phyloP scores from a whole-genome alignment of 108 stramenopile species.

The Cyclotella atomus region DNA sequence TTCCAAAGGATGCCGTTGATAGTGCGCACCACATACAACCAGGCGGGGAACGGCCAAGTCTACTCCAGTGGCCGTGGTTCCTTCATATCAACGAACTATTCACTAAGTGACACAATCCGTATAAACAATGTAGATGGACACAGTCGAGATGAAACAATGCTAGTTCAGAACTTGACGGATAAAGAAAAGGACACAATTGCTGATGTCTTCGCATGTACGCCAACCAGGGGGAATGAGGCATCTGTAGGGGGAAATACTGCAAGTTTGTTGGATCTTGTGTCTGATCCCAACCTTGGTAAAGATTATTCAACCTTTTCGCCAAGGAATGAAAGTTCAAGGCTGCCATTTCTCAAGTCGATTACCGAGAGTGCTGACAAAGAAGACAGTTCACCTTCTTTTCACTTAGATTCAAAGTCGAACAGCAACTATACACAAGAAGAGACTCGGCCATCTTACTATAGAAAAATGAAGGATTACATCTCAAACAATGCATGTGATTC shows the following conservation, averaged over 20 bases:
- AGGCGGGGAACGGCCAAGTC: too few relatives aligned
- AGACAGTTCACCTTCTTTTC: neutral
- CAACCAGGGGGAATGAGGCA: neutral
- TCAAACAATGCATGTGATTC: constrained; percentile 1
- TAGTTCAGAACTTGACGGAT: neutral
- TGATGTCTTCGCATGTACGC: neutral
- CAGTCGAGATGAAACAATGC: constrained; percentile 6
- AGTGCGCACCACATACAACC: too few relatives aligned
- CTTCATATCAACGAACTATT: neutral
- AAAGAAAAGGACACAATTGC: neutral
- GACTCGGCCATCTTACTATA: neutral
- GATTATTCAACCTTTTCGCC: constrained; percentile 21
- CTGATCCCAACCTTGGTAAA: neutral
- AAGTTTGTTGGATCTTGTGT: constrained; percentile 1
- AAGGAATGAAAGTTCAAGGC: neutral
- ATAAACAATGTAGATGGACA: neutral
- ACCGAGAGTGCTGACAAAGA: neutral
- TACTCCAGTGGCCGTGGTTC: too few relatives aligned
- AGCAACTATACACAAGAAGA: neutral
- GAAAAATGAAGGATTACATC: neutral
- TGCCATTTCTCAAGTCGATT: constrained; percentile 5
- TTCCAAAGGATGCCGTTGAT: too few relatives aligned
- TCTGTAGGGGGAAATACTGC: neutral
- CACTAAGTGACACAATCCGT: neutral
- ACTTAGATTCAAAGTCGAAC: neutral